phyloP scores from a whole-genome alignment of 2,329 filamentous ascomycete species.

The Verticillium tricorpus region DNA sequence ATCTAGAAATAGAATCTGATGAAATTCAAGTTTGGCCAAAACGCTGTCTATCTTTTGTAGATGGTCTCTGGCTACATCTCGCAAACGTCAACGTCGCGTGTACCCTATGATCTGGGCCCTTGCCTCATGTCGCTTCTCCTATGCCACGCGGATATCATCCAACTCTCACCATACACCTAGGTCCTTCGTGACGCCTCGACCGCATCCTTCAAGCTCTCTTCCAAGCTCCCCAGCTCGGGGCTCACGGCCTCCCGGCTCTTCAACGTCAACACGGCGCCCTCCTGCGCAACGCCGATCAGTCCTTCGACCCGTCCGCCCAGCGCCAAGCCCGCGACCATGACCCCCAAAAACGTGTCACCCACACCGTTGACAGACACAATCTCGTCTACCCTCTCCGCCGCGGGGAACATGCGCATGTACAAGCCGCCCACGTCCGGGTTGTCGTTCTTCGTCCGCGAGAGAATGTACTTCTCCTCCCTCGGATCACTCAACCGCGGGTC shows the following conservation, averaged over 20 bases:
- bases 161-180: not conserved
- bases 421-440: conserved; percentile 63
- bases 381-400: conserved; percentile 62
- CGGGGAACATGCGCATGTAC: conserved; percentile 72
- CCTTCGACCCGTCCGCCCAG: conserved; percentile 52
- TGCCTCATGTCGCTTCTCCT: too few relatives aligned
- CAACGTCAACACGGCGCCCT: conserved; percentile 73
- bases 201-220: conserved; percentile 27
- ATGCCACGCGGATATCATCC: not conserved
- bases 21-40: too few relatives aligned
- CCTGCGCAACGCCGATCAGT: conserved; percentile 75
- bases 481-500: conserved; percentile 63
- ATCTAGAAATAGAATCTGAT: too few relatives aligned
- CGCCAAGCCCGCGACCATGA: conserved; percentile 73
- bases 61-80: not conserved
- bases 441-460: conserved; percentile 56
- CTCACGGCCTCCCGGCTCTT: conserved; percentile 71
- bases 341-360: conserved; percentile 88
- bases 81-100: not conserved
- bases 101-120: too few relatives aligned
- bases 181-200: conserved; percentile 1
- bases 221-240: conserved; percentile 44
- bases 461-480: conserved; percentile 63
- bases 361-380: conserved; percentile 90
- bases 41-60: too few relatives aligned